Conservation (phyloP, 2,329 filamentous ascomycete genomes). For the Penicillium olsonii region DNA sequence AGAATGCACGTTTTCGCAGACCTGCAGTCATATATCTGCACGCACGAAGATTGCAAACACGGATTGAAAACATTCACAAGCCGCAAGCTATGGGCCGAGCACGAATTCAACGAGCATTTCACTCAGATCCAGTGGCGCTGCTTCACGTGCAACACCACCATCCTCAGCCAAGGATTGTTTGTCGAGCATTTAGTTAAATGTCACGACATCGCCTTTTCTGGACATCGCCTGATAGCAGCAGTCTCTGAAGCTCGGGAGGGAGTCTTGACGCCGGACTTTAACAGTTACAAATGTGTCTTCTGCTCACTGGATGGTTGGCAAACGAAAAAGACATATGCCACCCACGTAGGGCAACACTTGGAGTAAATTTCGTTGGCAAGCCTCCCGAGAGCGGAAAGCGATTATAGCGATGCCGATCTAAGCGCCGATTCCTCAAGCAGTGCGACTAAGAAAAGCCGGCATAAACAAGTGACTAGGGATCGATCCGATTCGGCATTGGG, state of each 20-base stretch:
- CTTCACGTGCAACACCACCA: neutral
- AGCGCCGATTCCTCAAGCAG: no score
- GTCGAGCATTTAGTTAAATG: no score
- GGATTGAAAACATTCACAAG: slow-evolving; percentile 6
- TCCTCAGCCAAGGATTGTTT: neutral
- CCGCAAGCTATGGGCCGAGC: slow-evolving; percentile 5
- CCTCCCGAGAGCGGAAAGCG: slow-evolving; percentile 2
- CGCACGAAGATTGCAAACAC: slow-evolving; percentile 3
- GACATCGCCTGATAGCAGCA: no score
- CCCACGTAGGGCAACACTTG: slow-evolving; percentile 10
- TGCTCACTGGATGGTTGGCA: slow-evolving; percentile 8
- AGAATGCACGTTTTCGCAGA: slow-evolving; percentile 11
- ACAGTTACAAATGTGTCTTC: neutral
- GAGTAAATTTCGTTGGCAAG: slow-evolving; percentile 12
- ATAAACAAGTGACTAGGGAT: no score
- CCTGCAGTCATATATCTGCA: slow-evolving; percentile 11
- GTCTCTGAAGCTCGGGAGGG: no score
- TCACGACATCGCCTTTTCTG: no score
- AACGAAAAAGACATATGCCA: slow-evolving; percentile 1
- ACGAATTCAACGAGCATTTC: slow-evolving; percentile 12
- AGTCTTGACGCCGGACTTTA: no score
- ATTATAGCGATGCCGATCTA: no score
- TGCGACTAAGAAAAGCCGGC: no score
- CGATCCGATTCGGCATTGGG: no score
- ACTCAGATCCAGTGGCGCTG: slow-evolving; percentile 5